Percentiles rank a stretch among this genome's conserved stretches.
Evolutionary conservation across 1,284 basidiomycete genomes (phyloP).

Genomic region (Cryptococcus sp.): DNA sequence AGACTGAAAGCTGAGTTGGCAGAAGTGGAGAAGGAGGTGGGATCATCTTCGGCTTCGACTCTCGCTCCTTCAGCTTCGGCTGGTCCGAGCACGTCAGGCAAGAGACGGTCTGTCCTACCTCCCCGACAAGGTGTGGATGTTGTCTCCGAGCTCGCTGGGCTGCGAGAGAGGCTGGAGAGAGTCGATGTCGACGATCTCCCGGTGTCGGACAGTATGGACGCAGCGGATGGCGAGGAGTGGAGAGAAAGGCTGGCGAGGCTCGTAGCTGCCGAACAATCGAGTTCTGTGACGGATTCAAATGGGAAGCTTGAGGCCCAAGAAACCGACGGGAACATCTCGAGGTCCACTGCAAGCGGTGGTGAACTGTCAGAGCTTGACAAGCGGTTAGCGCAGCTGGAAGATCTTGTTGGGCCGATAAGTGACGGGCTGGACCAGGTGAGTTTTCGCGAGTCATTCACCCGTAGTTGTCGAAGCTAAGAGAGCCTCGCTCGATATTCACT

Average conservation of each 20-base stretch:
- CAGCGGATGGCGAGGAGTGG: slow-evolving; percentile 11
- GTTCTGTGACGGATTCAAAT: background rate
- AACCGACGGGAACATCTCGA: background rate
- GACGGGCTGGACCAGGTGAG: slow-evolving; percentile 32
- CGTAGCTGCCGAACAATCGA: slow-evolving; percentile 10
- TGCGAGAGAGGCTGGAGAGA: slow-evolving; percentile 33
- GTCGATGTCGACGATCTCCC: slow-evolving; percentile 20
- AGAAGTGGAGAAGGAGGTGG: slow-evolving; percentile 54
- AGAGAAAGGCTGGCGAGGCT: slow-evolving; percentile 56
- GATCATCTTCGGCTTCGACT: slow-evolving; percentile 1
- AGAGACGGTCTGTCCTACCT: slow-evolving; percentile 28
- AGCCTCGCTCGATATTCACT: slow-evolving; percentile 10
- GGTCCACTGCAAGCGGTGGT: background rate
- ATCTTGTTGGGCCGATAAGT: slow-evolving; percentile 62
- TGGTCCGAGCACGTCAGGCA: slow-evolving; percentile 7
- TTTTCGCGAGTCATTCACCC: too few relatives aligned
- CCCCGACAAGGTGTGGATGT: slow-evolving; percentile 36
- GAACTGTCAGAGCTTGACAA: slow-evolving; percentile 70
- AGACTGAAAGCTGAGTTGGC: slow-evolving; percentile 55
- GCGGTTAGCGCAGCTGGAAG: slow-evolving; percentile 76
- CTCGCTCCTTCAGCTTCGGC: background rate
- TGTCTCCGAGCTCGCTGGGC: slow-evolving; percentile 33
- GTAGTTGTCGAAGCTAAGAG: too few relatives aligned
- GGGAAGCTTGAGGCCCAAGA: background rate
- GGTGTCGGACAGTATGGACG: background rate